Base-by-base conservation (phyloP, 352 stramenopile genomes). In the Globisporangium cylindrosporum region DNA sequence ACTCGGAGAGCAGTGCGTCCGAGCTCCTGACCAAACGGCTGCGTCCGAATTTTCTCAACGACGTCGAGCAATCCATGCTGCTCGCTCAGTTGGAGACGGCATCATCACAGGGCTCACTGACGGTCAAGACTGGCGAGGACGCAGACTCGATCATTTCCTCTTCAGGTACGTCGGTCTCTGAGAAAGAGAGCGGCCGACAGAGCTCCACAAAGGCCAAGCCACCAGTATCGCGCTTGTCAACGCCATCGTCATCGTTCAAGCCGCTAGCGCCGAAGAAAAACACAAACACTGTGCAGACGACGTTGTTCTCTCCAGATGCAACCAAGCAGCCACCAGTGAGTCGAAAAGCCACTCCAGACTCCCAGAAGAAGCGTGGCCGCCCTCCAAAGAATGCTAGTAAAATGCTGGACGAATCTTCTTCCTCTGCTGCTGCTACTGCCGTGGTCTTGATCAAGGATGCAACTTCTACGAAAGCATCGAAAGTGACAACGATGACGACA, bases 41-140 rank as follows among this genome's bases (percentile, higher is more conserved):
- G 48, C 77, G 82, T 5, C 79, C 82, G 10, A 89, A 82, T 43
- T 89, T 90, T 54, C 80, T 90, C 34, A 84, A 82, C 59, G 79
- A 84, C 58, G 70, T 76, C 34, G 82, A 90, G 72, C 79, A 90
- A 66, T 79, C 79, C 0, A 77, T 90, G 73, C 67, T 89, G 43
- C 74, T 87, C 22, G 76, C 80, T 7, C 82, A 90, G 60, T 59
- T 91, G 53, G 74, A 87, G 27, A 71, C 58, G 22, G 25, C 57
- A 9, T 60, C 54, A 4, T 74, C 73, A 4, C 73, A 82, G 6
- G 67, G 57, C 4, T 49, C 38, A 6, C 64, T 67, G 9, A 66
- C 66, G 27, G 51, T 51, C 2, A 64, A 77, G 62, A 61, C 29
- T 46, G 56, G 18, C 43, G 32, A 15, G 9, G 65, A 66, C 8